Conservation (phyloP, 2,329 filamentous ascomycete genomes). For the Fusarium sp. region DNA sequence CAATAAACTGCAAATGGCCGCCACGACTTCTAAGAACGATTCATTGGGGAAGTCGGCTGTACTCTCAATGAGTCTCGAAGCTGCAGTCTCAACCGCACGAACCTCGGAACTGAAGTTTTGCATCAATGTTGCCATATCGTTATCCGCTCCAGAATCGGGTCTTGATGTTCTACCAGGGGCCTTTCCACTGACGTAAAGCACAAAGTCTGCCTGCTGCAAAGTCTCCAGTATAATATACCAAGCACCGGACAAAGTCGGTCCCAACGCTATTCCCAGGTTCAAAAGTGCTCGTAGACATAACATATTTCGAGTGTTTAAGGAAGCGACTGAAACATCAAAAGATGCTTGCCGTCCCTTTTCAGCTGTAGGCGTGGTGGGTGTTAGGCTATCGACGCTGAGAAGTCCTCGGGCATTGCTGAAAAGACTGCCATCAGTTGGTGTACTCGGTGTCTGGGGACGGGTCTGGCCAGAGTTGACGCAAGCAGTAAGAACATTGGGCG, state of each 20-base stretch:
- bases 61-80: conserved; percentile 88
- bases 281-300: conserved; percentile 89
- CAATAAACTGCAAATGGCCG: conserved; percentile 79
- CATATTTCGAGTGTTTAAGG: conserved; percentile 88
- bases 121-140: conserved; percentile 64
- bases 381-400: conserved; percentile 78
- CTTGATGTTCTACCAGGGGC: conserved; percentile 63
- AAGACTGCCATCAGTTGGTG: conserved; percentile 66
- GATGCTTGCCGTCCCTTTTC: conserved; percentile 72
- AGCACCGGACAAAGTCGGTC: conserved; percentile 83
- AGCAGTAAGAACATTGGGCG: conserved; percentile 77
- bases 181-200: conserved; percentile 76
- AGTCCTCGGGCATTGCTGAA: conserved; percentile 78
- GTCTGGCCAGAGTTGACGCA: conserved; percentile 64
- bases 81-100: conserved; percentile 88
- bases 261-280: conserved; percentile 95
- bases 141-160: conserved; percentile 62
- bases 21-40: conserved; percentile 81
- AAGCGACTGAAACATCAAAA: conserved; percentile 64
- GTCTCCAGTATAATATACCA: conserved; percentile 95
- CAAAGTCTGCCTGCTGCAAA: conserved; percentile 90
- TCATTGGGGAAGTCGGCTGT: conserved; percentile 90
- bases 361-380: conserved; percentile 64
- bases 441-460: conserved; percentile 58
- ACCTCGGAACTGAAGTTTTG: conserved; percentile 83